Evolutionary conservation across 176 grass and related monocot genomes (phyloP), one percentile per base, ranked within the genome.

Genomic region (Musa beccarii): DNA sequence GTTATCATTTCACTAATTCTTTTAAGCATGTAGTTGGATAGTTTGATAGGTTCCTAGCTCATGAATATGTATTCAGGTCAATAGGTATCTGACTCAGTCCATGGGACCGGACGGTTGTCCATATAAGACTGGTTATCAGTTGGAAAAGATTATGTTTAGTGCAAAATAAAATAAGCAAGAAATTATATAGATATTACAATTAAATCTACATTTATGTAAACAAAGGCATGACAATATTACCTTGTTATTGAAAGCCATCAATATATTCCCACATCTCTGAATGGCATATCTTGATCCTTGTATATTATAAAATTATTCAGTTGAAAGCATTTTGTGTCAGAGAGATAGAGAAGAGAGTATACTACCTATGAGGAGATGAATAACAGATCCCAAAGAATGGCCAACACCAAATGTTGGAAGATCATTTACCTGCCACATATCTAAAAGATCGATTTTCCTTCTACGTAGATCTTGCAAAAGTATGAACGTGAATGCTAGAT

Each of bases 191-290:
- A 50, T 52, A 9, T 56, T 26, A 56, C 5, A 28, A 20, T 17
- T 28, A 10, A 54, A 54, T 72, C 49, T 23, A 17, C 3, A 23
- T 34, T 34, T 52, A 69, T 49, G 2, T 14, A 72, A 73, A 74
- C 17, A 81, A 63, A 71, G 25, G 14, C 22, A 77, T 24, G 59
- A 77, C 6, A 65, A n/a, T 25, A 83, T 52, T 79, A 94, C 95
- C 88, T 94, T 99, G 62, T 99, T 99, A 80, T 99, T 99, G 73
- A 99, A 99, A 79, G 90, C 54, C 90, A 99, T 92, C 69, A 99
- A 51, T 72, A 91, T 77, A 84, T 99, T 99, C 81, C 95, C 95
- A 79, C 16, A 94, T 81, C 88, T 75, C 68, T 92, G 90, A 75
- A 94, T 81, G 74, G 95, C 90, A 79, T 99, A 99, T 76, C 95